Percentiles rank a stretch among this genome's conserved stretches.
Conservation (phyloP, 164 flowering plant species). For the Annona squamosa region DNA sequence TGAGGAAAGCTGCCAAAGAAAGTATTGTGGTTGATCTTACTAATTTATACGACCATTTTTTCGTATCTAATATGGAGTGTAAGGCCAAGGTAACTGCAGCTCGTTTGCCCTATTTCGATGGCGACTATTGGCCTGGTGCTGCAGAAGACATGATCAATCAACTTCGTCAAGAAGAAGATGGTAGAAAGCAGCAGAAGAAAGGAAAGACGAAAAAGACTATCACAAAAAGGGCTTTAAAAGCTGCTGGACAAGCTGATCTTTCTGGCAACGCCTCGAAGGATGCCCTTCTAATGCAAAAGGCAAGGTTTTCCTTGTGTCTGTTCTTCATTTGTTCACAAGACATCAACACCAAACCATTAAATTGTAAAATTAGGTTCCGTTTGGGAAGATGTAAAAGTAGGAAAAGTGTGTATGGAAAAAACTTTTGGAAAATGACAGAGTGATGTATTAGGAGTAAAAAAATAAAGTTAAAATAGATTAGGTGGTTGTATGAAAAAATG, state of each 20-base stretch:
- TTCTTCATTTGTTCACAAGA: not conserved
- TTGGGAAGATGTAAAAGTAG: too few species aligned
- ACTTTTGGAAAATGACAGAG: too few species aligned
- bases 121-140: slow-evolving; percentile 99
- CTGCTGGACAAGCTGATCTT: slow-evolving; percentile 88
- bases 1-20: slow-evolving; percentile 83
- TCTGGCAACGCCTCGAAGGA: slow-evolving; percentile 92
- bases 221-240: slow-evolving; percentile 90
- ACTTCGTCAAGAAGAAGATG: slow-evolving; percentile 90
- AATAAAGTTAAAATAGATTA: too few species aligned
- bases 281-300: slow-evolving; percentile 83
- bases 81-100: slow-evolving; percentile 96
- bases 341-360: not conserved
- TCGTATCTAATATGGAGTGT: slow-evolving; percentile 69
- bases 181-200: slow-evolving; percentile 75
- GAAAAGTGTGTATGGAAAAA: too few species aligned
- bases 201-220: slow-evolving; percentile 75
- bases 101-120: slow-evolving; percentile 95
- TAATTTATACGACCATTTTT: slow-evolving; percentile 92
- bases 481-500: too few species aligned
- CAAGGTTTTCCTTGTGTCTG: slow-evolving; percentile 20
- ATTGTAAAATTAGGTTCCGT: too few species aligned
- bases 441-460: too few species aligned
- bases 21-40: slow-evolving; percentile 80
- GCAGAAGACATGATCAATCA: slow-evolving; percentile 92